Evolutionary conservation across 495 filamentous ascomycete species (phyloP), one percentile per base, ranked within the genome.

Genomic region (Parmelia sp.): DNA sequence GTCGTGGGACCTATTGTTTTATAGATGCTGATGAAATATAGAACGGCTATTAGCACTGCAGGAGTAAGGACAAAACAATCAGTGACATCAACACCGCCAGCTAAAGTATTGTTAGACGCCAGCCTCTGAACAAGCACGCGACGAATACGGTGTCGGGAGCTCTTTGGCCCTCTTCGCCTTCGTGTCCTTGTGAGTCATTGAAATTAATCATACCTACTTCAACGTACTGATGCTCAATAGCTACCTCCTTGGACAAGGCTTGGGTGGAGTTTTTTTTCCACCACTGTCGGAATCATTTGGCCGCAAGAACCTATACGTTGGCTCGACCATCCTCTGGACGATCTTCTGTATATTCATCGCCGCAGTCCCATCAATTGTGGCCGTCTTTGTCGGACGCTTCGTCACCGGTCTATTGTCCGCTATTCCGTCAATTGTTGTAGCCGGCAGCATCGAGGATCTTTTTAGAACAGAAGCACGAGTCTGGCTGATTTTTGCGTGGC

Each of bases 261-360:
- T 80, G 79, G 55, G 55, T 36, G 79, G 76, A 21, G 71, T 84
- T 35, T 57, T 83, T 25, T 77, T 83, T 49, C 80, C 81, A 35
- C 79, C 82, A 33, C 79, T 77, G 63, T 79, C 80, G 0, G 82
- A 84, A 68, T 70, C 74, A 0, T 82, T 83, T 65, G 82, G 82
- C 4, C 79, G 80, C 33, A 80, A 78, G 55, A 73, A 70, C 19
- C 73, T 82, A 17, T 84, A 84, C 58, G 69, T 82, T n/a, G 64
- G 74, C 10, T 79, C 80, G 39, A 75, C 76, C 14, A 70, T 70
- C 1, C 45, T 78, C 27, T 83, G 77, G 62, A 71, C 73, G 42
- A 58, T 78, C 14, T 77, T 73, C 58, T 81, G 80, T 58, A 57
- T 78, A 25, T 49, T 81, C 8, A 75, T 82, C 33, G 80, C 75